Evolutionary conservation across 768 basidiomycete species (phyloP).

Genomic region (Mycena galericulata): DNA sequence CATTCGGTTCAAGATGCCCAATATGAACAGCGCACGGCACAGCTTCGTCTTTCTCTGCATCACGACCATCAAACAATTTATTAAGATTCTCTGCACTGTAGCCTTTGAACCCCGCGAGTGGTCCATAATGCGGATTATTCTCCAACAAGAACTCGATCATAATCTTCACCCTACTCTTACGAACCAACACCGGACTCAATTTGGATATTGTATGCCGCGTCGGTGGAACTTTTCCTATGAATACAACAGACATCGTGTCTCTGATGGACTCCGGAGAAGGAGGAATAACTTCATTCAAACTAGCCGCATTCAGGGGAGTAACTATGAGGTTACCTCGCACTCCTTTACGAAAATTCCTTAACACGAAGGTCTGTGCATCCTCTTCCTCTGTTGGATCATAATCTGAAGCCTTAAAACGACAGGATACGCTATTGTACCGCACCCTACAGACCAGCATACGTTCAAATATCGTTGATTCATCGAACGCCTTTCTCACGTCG

Average conservation of each 20-base stretch:
- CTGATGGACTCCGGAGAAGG: neutral
- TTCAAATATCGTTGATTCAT: neutral
- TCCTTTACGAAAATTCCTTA: neutral
- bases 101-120: neutral
- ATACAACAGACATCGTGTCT: slow-evolving; percentile 7
- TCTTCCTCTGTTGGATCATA: neutral
- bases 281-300: neutral
- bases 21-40: neutral
- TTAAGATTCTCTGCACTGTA: neutral
- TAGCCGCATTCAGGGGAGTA: neutral
- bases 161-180: neutral
- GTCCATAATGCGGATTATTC: neutral
- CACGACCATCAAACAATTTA: neutral
- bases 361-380: neutral
- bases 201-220: neutral
- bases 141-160: slow-evolving; percentile 1
- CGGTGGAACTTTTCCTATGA: neutral
- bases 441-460: neutral
- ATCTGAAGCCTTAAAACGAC: neutral
- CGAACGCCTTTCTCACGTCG: neutral
- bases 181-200: neutral
- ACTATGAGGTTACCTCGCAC: neutral
- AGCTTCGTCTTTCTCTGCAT: neutral
- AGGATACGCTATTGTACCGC: slow-evolving; percentile 1
- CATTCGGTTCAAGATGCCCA: neutral